These are phyloP conservation scores for Clathrospora elynae DNA, from an alignment of 2,329 filamentous ascomycete genomes.

Conservation along the genomic window DNA sequence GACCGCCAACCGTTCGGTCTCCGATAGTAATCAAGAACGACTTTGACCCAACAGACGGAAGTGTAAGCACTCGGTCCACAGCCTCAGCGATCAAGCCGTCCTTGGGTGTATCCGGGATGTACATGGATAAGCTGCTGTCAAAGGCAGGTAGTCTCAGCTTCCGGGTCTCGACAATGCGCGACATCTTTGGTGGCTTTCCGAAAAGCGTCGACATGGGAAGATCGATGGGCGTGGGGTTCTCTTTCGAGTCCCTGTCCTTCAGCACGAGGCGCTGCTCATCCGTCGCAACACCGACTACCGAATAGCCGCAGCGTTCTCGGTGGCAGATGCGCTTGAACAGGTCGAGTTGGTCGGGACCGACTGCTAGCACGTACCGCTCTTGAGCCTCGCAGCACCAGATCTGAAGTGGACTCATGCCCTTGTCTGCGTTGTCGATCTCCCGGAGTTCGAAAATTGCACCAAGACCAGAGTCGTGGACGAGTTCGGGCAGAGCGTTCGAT, in stretches of 20 bases:
- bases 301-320: constrained; percentile 90
- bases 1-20: constrained; percentile 86
- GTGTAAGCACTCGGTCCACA: constrained; percentile 76
- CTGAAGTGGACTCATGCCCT: constrained; percentile 90
- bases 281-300: constrained; percentile 81
- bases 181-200: constrained; percentile 82
- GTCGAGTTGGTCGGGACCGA: constrained; percentile 80
- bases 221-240: constrained; percentile 80
- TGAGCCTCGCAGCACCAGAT: constrained; percentile 99
- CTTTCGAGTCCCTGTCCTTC: constrained; percentile 76
- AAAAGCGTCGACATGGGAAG: constrained; percentile 88
- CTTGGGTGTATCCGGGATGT: constrained; percentile 63
- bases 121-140: constrained; percentile 72
- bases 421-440: constrained; percentile 88
- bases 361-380: constrained; percentile 90
- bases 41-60: constrained; percentile 94
- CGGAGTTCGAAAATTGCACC: constrained; percentile 94
- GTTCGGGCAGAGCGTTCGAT: constrained; percentile 81
- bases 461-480: constrained; percentile 88
- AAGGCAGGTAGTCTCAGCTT: constrained; percentile 72
- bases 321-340: constrained; percentile 70
- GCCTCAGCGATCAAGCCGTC: constrained; percentile 68
- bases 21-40: constrained; percentile 97
- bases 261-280: constrained; percentile 77
- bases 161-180: constrained; percentile 72